Percentiles rank a stretch among this genome's conserved stretches.
These are phyloP conservation scores for Neurospora intermedia DNA, from an alignment of 495 filamentous ascomycete genomes.

Conservation along the genomic window DNA sequence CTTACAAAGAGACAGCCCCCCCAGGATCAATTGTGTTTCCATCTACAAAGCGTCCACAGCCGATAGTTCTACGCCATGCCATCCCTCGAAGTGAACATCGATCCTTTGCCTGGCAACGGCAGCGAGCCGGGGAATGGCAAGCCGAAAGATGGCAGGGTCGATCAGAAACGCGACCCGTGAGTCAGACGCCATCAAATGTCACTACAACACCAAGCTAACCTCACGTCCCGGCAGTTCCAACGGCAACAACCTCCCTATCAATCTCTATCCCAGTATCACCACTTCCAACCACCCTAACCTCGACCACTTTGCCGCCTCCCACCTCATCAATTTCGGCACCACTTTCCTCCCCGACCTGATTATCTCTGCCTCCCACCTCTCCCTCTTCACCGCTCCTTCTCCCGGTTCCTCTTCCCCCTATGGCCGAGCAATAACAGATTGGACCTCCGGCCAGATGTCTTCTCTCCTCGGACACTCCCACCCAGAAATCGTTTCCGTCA, in stretches of 20 bases:
- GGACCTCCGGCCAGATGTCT: conserved; percentile 47
- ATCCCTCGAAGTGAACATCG: neutral
- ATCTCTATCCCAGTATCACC: conserved; percentile 3
- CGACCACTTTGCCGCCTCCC: conserved; percentile 6
- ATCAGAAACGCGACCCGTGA: neutral
- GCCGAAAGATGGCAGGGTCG: neutral
- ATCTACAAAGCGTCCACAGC: no score
- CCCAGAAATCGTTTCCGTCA: conserved; percentile 43
- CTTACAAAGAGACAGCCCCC: no score
- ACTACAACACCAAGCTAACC: neutral
- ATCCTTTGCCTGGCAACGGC: neutral
- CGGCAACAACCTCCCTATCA: neutral
- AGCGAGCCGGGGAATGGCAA: neutral
- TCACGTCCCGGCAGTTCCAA: neutral
- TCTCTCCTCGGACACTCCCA: conserved; percentile 47
- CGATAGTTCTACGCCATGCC: neutral
- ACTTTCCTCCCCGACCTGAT: conserved; percentile 17
- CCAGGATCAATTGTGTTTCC: no score
- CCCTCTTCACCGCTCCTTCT: conserved; percentile 12
- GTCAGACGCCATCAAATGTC: neutral
- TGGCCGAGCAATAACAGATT: conserved; percentile 37
- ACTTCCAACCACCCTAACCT: neutral
- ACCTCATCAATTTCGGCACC: conserved; percentile 20
- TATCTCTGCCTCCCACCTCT: conserved; percentile 12
- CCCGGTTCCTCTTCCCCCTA: neutral